Conservation (phyloP, 805 yeast species). For the Kodamaea leandrae region DNA sequence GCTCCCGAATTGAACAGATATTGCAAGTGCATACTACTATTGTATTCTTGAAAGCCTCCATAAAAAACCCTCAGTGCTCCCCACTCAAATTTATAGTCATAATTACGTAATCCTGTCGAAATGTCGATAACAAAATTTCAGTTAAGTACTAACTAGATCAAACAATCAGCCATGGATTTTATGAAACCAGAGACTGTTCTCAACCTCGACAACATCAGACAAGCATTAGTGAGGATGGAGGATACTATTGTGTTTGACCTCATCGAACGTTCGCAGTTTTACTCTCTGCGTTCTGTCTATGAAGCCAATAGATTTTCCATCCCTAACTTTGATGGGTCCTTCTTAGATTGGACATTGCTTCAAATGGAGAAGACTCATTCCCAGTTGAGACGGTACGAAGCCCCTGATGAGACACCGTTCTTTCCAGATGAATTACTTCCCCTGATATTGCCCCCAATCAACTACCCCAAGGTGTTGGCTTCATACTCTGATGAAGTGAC, state of each 20-base stretch:
- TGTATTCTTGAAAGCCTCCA: no score
- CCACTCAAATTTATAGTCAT: no score
- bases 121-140: neutral
- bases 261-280: constrained; percentile 91
- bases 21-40: no score
- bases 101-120: no score
- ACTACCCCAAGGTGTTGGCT: constrained; percentile 79
- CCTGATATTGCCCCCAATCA: constrained; percentile 77
- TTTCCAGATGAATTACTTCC: constrained; percentile 64
- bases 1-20: no score
- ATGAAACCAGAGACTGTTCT: constrained; percentile 78
- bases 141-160: neutral
- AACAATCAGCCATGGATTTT: constrained; percentile 63
- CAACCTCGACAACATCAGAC: constrained; percentile 77
- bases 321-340: constrained; percentile 72
- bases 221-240: constrained; percentile 86
- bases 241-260: constrained; percentile 91
- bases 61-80: no score
- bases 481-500: constrained; percentile 70
- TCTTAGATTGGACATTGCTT: constrained; percentile 79
- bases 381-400: constrained; percentile 83
- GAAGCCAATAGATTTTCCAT: constrained; percentile 50
- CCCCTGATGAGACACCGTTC: constrained; percentile 93
- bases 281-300: constrained; percentile 72
- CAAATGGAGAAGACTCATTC: constrained; percentile 67